phyloP scores from a whole-genome alignment of 139 green algal genomes.

The Coccomyxa sp. region DNA sequence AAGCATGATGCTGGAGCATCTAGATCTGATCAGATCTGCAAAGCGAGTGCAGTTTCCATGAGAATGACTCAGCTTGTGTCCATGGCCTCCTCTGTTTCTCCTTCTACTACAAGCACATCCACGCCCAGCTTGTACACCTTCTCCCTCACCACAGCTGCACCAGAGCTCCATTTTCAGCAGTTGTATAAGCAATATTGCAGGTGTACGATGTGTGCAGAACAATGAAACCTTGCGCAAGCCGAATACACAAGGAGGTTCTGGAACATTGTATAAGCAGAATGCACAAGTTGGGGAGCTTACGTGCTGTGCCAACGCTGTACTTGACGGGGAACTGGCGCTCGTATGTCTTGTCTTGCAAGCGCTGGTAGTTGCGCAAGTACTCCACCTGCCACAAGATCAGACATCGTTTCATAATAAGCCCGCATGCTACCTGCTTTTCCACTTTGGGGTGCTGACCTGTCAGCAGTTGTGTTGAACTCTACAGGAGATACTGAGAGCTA shows the following conservation, averaged over 20 bases:
- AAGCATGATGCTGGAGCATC: no score
- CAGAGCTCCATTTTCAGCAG: not conserved
- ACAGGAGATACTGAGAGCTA: not conserved
- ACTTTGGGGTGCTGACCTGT: not conserved
- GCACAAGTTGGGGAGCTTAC: slow-evolving; percentile 28
- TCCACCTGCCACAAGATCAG: slow-evolving; percentile 38
- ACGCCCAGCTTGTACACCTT: slow-evolving; percentile 45
- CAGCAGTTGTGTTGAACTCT: not conserved
- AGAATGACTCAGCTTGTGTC: slow-evolving; percentile 30
- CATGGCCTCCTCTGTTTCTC: slow-evolving; percentile 54
- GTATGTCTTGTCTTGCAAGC: slow-evolving; percentile 85
- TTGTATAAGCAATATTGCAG: not conserved
- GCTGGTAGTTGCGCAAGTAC: slow-evolving; percentile 90
- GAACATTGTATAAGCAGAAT: not conserved
- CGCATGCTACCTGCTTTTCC: not conserved
- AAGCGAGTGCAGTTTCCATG: not conserved
- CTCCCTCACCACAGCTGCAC: slow-evolving; percentile 56
- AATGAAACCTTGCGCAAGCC: no score
- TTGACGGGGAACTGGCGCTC: slow-evolving; percentile 62
- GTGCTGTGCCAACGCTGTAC: slow-evolving; percentile 64
- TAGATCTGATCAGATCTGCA: no score
- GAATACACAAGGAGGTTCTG: no score
- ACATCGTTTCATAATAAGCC: not conserved
- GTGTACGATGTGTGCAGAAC: not conserved
- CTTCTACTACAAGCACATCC: slow-evolving; percentile 56